These are phyloP conservation scores for Podospora australis DNA, from an alignment of 495 filamentous ascomycete genomes.

Conservation along the genomic window DNA sequence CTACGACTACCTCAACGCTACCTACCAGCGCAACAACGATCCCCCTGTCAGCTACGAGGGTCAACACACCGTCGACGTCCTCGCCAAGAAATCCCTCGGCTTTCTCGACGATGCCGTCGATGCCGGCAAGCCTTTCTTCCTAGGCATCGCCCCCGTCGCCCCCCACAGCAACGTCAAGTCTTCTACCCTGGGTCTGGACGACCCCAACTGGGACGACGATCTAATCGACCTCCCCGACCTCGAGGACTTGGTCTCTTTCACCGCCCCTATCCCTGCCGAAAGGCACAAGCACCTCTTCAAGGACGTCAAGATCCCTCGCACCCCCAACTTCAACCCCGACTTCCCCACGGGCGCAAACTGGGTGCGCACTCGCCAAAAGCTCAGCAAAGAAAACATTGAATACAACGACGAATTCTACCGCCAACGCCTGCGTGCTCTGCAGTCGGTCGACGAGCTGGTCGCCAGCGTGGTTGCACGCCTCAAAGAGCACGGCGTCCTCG, in stretches of 20 bases:
- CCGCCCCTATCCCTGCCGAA: conserved; percentile 44
- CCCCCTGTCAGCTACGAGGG: conserved; percentile 51
- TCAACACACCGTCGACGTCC: conserved; percentile 55
- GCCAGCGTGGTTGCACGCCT: conserved; percentile 49
- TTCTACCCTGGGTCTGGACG: not conserved
- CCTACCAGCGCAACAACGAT: conserved; percentile 58
- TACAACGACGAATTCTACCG: conserved; percentile 66
- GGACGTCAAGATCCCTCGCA: conserved; percentile 44
- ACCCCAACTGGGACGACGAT: conserved; percentile 4
- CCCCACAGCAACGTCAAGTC: conserved; percentile 53
- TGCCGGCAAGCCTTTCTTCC: conserved; percentile 53
- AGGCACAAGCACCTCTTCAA: conserved; percentile 45
- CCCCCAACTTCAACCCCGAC: conserved; percentile 48
- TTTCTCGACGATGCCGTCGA: conserved; percentile 57
- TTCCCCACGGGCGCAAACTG: conserved; percentile 54
- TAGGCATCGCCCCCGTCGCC: conserved; percentile 58
- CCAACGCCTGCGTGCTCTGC: conserved; percentile 54
- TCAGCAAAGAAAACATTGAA: conserved; percentile 48
- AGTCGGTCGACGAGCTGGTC: conserved; percentile 66
- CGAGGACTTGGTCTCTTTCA: conserved; percentile 29
- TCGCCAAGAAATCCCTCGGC: conserved; percentile 54
- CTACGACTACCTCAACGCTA: conserved; percentile 63
- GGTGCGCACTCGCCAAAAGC: conserved; percentile 48
- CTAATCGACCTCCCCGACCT: conserved; percentile 5
- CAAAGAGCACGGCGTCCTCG: conserved; percentile 44